Evolutionary conservation across 257 asterid species (phyloP).

Genomic region (Fraxinus pennsylvanica): DNA sequence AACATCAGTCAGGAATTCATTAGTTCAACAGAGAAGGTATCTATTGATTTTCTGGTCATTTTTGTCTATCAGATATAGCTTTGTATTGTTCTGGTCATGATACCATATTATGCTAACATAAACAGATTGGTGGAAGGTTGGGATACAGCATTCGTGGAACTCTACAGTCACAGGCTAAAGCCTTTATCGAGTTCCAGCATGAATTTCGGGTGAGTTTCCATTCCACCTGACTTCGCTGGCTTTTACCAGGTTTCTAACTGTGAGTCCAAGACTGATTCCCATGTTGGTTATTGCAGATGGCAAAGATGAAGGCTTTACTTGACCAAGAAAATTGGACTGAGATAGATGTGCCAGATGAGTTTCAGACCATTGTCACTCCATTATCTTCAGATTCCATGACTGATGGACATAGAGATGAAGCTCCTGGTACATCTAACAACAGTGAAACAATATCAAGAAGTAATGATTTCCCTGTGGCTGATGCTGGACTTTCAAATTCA

Average conservation of each 20-base stretch:
- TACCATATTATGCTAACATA: conserved; percentile 41
- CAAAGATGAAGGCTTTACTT: conserved; percentile 89
- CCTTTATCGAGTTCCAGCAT: conserved; percentile 88
- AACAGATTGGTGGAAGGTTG: conserved; percentile 99
- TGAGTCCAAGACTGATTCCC: conserved; percentile 33
- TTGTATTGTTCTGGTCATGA: conserved; percentile 35
- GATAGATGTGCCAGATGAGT: conserved; percentile 95
- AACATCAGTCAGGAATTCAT: conserved; percentile 90
- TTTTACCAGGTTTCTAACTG: conserved; percentile 24
- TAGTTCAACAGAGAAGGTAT: conserved; percentile 86
- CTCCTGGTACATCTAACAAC: conserved; percentile 41
- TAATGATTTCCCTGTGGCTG: conserved; percentile 47
- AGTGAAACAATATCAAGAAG: conserved; percentile 34
- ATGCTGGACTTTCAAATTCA: conserved; percentile 42
- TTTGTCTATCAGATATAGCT: conserved; percentile 7
- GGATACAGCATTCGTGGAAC: conserved; percentile 98
- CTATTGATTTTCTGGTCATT: conserved; percentile 23
- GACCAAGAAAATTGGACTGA: conserved; percentile 99
- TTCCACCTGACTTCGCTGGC: conserved; percentile 25
- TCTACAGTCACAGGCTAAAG: conserved; percentile 93
- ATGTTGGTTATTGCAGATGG: conserved; percentile 62
- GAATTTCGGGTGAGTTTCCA: conserved; percentile 82
- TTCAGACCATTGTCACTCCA: conserved; percentile 71
- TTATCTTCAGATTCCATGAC: conserved; percentile 51
- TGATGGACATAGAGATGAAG: conserved; percentile 46